phyloP scores from a whole-genome alignment of 2,329 filamentous ascomycete species.

The Zymoseptoria ardabiliae region DNA sequence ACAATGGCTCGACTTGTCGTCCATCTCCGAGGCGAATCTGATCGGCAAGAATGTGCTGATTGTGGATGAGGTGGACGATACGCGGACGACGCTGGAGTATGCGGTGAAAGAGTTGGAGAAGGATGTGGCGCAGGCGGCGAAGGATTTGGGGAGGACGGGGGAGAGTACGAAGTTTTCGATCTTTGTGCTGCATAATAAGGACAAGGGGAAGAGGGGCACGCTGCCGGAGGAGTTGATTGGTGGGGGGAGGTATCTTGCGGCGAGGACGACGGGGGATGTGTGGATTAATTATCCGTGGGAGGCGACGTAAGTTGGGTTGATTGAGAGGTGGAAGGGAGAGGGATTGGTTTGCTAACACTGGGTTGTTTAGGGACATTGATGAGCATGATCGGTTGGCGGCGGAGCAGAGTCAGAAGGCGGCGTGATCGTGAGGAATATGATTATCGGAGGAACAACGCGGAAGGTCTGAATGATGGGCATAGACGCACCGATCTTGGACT shows the following conservation, averaged over 20 bases:
- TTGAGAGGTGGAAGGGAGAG: not conserved
- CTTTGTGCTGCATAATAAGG: constrained; percentile 98
- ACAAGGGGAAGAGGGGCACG: constrained; percentile 87
- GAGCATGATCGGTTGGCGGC: constrained; percentile 71
- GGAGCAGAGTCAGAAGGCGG: constrained; percentile 11
- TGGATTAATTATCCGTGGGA: constrained; percentile 99
- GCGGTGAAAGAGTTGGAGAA: constrained; percentile 89
- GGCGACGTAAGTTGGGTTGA: constrained; percentile 47
- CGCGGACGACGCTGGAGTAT: constrained; percentile 87
- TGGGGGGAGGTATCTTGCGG: constrained; percentile 70
- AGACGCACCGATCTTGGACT: no score
- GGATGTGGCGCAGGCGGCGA: constrained; percentile 76
- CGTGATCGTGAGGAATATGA: not conserved
- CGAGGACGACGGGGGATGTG: constrained; percentile 80
- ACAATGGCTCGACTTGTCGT: constrained; percentile 91
- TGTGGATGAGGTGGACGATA: constrained; percentile 94
- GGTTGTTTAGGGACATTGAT: constrained; percentile 62
- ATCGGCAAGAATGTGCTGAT: constrained; percentile 88
- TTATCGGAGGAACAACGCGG: no score
- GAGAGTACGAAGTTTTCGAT: constrained; percentile 84
- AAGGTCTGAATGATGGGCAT: no score
- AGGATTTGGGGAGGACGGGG: constrained; percentile 54
- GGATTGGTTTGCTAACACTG: not conserved
- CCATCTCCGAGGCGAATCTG: constrained; percentile 78
- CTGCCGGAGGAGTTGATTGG: constrained; percentile 72